Evolutionary conservation across 2,329 filamentous ascomycete genomes (phyloP).

Genomic region (Gaeumannomyces sp.): DNA sequence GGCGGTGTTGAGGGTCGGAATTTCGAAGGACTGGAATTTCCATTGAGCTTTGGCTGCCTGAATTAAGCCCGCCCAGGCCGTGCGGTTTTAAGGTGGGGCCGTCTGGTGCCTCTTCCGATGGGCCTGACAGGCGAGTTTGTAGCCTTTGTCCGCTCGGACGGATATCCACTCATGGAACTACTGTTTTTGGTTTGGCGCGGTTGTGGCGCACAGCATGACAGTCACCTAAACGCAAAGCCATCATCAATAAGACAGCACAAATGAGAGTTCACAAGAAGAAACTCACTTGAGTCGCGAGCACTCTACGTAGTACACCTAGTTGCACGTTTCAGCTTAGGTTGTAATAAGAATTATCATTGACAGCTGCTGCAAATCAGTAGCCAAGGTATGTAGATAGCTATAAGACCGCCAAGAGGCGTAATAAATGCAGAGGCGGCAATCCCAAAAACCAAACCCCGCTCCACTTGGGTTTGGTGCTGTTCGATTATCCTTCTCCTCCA

Average conservation of each 20-base stretch:
- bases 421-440: background rate
- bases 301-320: no score
- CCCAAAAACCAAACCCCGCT: background rate
- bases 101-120: no score
- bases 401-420: conserved; percentile 11
- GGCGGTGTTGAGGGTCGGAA: background rate
- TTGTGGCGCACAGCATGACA: no score
- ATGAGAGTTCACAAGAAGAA: no score
- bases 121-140: no score
- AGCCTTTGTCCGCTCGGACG: no score
- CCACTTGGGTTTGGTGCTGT: background rate
- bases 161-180: no score
- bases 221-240: no score
- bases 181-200: no score
- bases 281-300: no score
- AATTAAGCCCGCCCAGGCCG: background rate
- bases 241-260: no score
- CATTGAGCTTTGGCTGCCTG: background rate
- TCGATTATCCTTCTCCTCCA: background rate
- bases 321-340: background rate
- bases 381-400: background rate
- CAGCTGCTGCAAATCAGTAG: background rate
- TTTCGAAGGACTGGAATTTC: no score
- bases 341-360: conserved; percentile 8
- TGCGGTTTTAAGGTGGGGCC: background rate